A percentile compares a stretch with the other conserved stretches of the same genome.
phyloP scores from a whole-genome alignment of 2,329 filamentous ascomycete species.

The Ceratocystis smalleyi region DNA sequence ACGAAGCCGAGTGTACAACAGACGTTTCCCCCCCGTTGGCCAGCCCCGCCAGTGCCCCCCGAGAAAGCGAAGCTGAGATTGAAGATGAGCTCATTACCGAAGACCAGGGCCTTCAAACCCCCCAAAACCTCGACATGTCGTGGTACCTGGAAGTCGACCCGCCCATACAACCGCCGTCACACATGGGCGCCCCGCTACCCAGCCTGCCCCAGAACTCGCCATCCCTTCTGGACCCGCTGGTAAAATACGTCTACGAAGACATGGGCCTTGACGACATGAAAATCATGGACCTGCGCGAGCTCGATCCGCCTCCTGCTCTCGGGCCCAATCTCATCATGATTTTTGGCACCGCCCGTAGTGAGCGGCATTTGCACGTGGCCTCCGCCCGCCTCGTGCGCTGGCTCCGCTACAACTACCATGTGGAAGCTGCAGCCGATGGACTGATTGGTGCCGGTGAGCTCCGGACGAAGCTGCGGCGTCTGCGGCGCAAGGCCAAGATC shows the following conservation, averaged over 20 bases:
- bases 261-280: conserved; percentile 71
- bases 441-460: conserved; percentile 80
- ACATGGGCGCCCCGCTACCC: conserved; percentile 35
- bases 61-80: conserved; percentile 8
- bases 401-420: conserved; percentile 55
- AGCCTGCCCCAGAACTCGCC: conserved; percentile 53
- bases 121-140: conserved; percentile 32
- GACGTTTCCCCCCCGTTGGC: no score
- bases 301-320: conserved; percentile 76
- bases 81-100: conserved; percentile 14
- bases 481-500: conserved; percentile 66
- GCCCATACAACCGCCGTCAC: conserved; percentile 34
- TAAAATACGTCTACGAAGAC: conserved; percentile 67
- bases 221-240: conserved; percentile 50
- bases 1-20: neutral
- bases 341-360: conserved; percentile 76
- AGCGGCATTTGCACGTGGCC: conserved; percentile 83
- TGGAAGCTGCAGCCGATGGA: conserved; percentile 70
- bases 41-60: neutral
- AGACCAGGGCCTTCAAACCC: conserved; percentile 17
- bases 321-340: conserved; percentile 86
- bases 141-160: conserved; percentile 78
- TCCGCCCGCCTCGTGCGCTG: conserved; percentile 81
- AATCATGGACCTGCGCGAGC: conserved; percentile 64
- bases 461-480: conserved; percentile 68